Evolutionary conservation across 164 flowering plant species (phyloP), one percentile per base, ranked within the genome.

Genomic region (Umbilicus rupestris): DNA sequence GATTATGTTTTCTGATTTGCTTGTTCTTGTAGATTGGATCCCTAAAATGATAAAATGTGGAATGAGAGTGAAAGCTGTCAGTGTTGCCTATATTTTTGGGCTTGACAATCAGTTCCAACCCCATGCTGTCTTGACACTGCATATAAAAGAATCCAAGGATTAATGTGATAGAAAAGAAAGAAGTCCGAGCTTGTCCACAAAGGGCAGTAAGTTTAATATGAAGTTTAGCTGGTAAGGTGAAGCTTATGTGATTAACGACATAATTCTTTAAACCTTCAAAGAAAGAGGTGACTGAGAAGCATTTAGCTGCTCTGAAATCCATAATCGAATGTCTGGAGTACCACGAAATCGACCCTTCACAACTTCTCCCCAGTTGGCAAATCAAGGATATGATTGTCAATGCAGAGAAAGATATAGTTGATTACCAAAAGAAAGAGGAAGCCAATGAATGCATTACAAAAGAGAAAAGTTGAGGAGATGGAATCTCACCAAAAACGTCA

Each of bases 31-130:
- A 85, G 89, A 78, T 35, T 66, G 80, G 45, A 71, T 85, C 39
- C 77, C 79, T 31, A 49, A 30, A 35, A 75, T 77, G 83, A 58
- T 77, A 46, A 83, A 76, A 72, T 71, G 59, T 26, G 73, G 74
- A 46, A 75, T 75, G 80, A 65, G 62, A 64, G 69, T 75, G 46
- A 80, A 77, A 71, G 86, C 87, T 67, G 69, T 78, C 67, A 77
- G 77, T 66, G 26, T 81, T 60, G 73, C 68, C 28, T 73, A 30
- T 68, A 68, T 75, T 39, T 78, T 83, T 68, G 86, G 82, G 24
- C 37, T 85, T 19, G 77, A 80, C 73, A 82, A 81, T 55, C 78
- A 73, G 72, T 76, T 78, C 41, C 65, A 76, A 20, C 78, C 81
- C 49, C 68, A 66, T 49, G 55, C 63, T 30, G 66, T 83, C 68